Base-by-base conservation (phyloP, 495 filamentous ascomycete species). In the Xylaria bambusicola region DNA sequence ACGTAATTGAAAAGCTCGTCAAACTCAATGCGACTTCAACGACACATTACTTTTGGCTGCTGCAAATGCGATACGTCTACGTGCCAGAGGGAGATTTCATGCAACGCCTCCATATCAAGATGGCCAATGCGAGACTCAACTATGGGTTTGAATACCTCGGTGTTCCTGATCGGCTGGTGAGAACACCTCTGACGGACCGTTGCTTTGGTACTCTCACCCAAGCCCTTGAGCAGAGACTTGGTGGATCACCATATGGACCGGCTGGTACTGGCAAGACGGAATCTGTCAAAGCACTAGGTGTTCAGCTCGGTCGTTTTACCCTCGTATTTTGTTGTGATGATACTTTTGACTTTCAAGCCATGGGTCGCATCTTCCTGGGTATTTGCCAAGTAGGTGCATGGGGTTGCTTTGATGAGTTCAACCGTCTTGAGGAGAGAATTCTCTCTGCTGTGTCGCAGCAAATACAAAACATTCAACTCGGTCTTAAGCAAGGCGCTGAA, bases 401-500 rank as follows among this genome's bases (percentile, higher is more conserved):
- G 94, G 94, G 94, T 71, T 99, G 94, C 75, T 99, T 99, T 71
- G 94, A 99, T 69, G 94, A 99, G 75, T 99, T 99, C 80, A 99
- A 99, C 71, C 88, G 94, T 80, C 76, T 99, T 15, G 94, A 99
- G 64, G 94, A 99, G 76, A 84, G 93, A 54, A 99, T 99, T 60
- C 73, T 99, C 56, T 98, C 95, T 23, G 94, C 94, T 31, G 94
- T 99, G 6, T 99, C 94, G 24, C 94, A 99, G 69, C 95, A 98
- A 70, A 92, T 99, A 15, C 94, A 99, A 71, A 98, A 99, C 63
- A 99, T 99, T 63, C 94, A 99, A 69, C 84, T 97, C 61, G 94
- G 94, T 59, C 79, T 99, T 49, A 90, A 89, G 69, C 90, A 90
- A 69, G 86, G 85, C 26, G 86, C 80, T 35, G 84, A 88, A 21